Percentiles rank a stretch among this genome's conserved stretches.
Evolutionary conservation across 306 rosid species (phyloP).

Genomic region (Astragalus membranaceus): DNA sequence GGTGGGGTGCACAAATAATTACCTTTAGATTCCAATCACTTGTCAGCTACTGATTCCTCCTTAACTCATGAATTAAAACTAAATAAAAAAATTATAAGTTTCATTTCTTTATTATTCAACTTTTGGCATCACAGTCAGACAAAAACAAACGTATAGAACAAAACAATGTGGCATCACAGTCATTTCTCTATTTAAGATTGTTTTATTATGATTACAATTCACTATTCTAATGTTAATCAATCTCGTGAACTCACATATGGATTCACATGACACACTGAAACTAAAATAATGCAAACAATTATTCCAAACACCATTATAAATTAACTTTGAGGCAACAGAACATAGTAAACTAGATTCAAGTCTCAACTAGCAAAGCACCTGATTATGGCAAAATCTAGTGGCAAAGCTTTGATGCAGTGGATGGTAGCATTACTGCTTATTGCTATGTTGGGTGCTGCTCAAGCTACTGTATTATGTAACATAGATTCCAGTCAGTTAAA

Average conservation of each 20-base stretch:
- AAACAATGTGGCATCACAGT: background rate
- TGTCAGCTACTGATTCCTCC: background rate
- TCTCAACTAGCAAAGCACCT: background rate
- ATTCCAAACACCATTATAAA: conserved; percentile 25
- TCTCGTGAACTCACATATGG: conserved; percentile 35
- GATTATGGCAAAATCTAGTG: conserved; percentile 26
- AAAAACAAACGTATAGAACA: background rate
- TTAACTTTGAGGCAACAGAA: background rate
- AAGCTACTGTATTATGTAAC: conserved; percentile 30
- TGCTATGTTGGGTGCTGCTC: conserved; percentile 20
- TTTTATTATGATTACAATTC: background rate
- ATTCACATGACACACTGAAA: conserved; percentile 35
- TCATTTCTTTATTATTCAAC: background rate
- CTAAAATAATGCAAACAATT: background rate
- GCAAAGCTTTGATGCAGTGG: conserved; percentile 19
- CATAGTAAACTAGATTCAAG: background rate
- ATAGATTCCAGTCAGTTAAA: conserved; percentile 29
- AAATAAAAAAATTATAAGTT: too few species aligned
- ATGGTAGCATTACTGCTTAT: conserved; percentile 25
- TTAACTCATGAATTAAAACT: background rate
- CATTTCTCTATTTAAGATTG: background rate
- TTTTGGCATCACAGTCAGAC: background rate
- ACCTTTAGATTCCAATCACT: background rate
- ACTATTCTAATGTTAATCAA: background rate
- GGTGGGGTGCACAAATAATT: background rate